phyloP scores from a whole-genome alignment of 148 eudicot species.

The Fagopyrum esculentum region DNA sequence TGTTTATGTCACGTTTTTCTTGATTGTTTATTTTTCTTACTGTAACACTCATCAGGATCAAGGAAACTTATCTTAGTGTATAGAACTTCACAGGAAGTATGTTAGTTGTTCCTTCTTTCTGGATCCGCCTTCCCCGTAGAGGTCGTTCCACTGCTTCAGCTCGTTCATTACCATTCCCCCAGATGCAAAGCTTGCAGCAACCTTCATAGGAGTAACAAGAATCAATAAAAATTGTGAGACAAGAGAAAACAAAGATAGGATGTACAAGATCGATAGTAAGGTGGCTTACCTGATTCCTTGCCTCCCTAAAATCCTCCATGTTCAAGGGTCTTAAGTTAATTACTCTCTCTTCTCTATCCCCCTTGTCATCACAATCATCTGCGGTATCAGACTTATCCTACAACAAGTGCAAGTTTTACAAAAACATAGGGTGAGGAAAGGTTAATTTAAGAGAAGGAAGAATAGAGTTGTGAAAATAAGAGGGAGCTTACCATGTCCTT shows the following conservation, averaged over 20 bases:
- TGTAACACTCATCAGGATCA: too few species aligned
- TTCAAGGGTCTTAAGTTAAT: conserved; percentile 63
- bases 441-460: not conserved
- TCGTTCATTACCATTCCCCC: conserved; percentile 43
- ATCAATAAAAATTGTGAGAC: not conserved
- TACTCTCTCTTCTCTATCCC: conserved; percentile 38
- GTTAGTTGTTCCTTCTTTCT: conserved; percentile 83
- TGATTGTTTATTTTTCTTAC: too few species aligned
- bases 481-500: conserved; percentile 55
- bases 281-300: conserved; percentile 60
- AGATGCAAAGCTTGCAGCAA: too few species aligned
- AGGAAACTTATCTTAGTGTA: not conserved
- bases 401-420: not conserved
- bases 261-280: not conserved
- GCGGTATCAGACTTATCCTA: conserved; percentile 40
- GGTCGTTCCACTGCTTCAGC: conserved; percentile 79
- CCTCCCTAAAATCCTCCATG: conserved; percentile 70
- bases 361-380: conserved; percentile 20
- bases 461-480: not conserved
- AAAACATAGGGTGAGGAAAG: not conserved
- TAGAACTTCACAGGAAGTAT: conserved; percentile 43
- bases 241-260: not conserved
- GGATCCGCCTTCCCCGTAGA: conserved; percentile 84
- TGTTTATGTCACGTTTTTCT: not conserved
- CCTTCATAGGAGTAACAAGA: too few species aligned